Evolutionary conservation across 2,329 filamentous ascomycete genomes (phyloP), one percentile per base, ranked within the genome.

Genomic region (Claviceps capensis): DNA sequence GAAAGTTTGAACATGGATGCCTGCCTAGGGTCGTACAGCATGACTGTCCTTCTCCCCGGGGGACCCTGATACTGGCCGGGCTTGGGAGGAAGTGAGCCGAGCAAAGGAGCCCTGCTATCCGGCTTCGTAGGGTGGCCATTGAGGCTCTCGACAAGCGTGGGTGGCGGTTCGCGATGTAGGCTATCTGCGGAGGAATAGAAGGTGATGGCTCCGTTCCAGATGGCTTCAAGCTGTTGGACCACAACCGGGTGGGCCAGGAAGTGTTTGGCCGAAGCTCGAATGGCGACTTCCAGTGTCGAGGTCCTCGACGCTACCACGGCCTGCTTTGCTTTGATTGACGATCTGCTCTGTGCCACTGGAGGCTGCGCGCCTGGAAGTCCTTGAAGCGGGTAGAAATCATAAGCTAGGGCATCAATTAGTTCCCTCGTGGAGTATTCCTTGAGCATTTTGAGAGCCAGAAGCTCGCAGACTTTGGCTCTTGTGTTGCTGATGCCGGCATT

Each of bases 131-230:
- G 47, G 56, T 59, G 57, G 45, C 58, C 61, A 45, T 64, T 63
- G 23, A 57, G 55, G 43, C 58, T 58, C 5, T 50, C 55, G 40
- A 49, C 51, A 30, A 53, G 54, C 55, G 57, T 56, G 51, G 62
- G 52, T 45, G 65, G 60, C 5, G 65, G 52, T 50, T 64, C 75
- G 47, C 88, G 82, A 65, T 96, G 91, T 23, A 96, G 71, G 57
- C 79, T 86, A 65, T 96, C 90, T 5, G 88, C 88, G 13, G 85
- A 82, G 1, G 88, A 93, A 67, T 95, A 89, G 63, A 97, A 96
- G 58, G 93, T 89, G 57, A 97, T 93, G 17, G 86, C 91, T 30
- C 91, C 91, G 19, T 88, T 91, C 91, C 91, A 97, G 55, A 97
- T 95, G 45, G 89, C 90, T 67, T 96, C 89, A n/a, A 97, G 75